Conservation (phyloP, 257 asterid species). For the Anisodus tanguticus region DNA sequence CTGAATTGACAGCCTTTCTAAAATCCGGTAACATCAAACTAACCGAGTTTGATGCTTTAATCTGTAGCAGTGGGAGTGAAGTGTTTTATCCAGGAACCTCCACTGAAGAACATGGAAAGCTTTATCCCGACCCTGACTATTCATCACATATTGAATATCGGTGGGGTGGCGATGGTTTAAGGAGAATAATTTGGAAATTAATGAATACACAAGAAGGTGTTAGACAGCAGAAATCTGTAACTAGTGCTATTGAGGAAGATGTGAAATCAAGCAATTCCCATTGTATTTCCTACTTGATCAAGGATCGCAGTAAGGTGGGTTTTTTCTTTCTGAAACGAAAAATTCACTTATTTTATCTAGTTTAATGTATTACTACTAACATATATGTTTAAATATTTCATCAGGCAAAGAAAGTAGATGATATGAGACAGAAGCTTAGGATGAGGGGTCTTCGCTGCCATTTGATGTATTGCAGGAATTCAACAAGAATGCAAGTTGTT, state of each 20-base stretch:
- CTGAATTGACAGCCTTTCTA: slow-evolving; percentile 56
- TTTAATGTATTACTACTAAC: not conserved
- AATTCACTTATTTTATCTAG: not conserved
- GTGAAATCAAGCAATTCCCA: slow-evolving; percentile 65
- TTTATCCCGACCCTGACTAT: slow-evolving; percentile 66
- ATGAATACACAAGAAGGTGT: slow-evolving; percentile 55
- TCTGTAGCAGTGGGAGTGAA: slow-evolving; percentile 86
- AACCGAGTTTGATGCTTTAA: slow-evolving; percentile 72
- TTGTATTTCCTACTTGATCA: slow-evolving; percentile 71
- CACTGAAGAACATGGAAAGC: slow-evolving; percentile 57
- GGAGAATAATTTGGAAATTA: slow-evolving; percentile 75
- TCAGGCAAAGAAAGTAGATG: slow-evolving; percentile 81
- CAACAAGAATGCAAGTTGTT: slow-evolving; percentile 78
- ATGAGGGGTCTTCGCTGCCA: slow-evolving; percentile 91
- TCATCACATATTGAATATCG: slow-evolving; percentile 80
- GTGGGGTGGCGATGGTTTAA: slow-evolving; percentile 86
- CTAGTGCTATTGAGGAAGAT: slow-evolving; percentile 54
- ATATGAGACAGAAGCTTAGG: slow-evolving; percentile 85
- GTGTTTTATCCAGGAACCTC: slow-evolving; percentile 68
- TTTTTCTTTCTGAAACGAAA: not conserved
- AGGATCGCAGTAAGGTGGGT: slow-evolving; percentile 65
- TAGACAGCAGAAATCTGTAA: slow-evolving; percentile 37
- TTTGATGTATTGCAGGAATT: slow-evolving; percentile 82
- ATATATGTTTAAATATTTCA: not conserved
- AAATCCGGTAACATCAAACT: slow-evolving; percentile 57